Conservation (phyloP, 2,329 filamentous ascomycete genomes). For the Cercospora sp. region DNA sequence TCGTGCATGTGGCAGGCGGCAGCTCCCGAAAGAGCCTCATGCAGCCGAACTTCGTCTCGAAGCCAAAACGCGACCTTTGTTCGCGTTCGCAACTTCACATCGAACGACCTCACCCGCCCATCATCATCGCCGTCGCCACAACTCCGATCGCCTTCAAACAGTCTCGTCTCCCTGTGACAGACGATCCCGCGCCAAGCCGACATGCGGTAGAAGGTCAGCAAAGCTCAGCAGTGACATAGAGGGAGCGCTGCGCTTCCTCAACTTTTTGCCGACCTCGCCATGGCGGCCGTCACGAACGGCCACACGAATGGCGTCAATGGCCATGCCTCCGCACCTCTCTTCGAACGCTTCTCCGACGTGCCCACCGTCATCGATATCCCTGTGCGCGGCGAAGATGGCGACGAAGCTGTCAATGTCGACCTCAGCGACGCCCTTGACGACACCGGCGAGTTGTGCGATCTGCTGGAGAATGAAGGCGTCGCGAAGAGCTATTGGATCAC, state of each 20-base stretch:
- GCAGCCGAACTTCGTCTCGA: neutral
- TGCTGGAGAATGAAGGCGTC: slow-evolving; percentile 91
- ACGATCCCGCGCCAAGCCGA: neutral
- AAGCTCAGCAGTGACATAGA: neutral
- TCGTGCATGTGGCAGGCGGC: neutral
- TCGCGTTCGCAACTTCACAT: neutral
- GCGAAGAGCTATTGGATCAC: slow-evolving; percentile 96
- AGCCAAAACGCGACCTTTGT: neutral
- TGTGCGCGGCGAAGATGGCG: slow-evolving; percentile 61
- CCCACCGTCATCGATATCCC: slow-evolving; percentile 65
- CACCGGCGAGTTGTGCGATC: slow-evolving; percentile 82
- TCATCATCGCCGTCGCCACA: neutral
- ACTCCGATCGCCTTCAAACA: neutral
- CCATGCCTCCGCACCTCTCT: slow-evolving; percentile 38
- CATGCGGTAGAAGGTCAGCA: slow-evolving; percentile 6
- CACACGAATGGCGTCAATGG: slow-evolving; percentile 55
- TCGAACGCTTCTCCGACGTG: slow-evolving; percentile 61
- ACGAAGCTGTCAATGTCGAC: slow-evolving; percentile 84
- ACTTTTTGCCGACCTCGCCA: slow-evolving; percentile 36
- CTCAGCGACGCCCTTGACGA: slow-evolving; percentile 85
- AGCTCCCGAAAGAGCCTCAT: neutral
- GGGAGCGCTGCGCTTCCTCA: slow-evolving; percentile 15
- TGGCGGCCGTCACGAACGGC: slow-evolving; percentile 55
- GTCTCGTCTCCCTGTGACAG: neutral
- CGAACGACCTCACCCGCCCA: neutral